Evolutionary conservation across 148 eudicot genomes (phyloP).

Genomic region (Talinum fruticosum): DNA sequence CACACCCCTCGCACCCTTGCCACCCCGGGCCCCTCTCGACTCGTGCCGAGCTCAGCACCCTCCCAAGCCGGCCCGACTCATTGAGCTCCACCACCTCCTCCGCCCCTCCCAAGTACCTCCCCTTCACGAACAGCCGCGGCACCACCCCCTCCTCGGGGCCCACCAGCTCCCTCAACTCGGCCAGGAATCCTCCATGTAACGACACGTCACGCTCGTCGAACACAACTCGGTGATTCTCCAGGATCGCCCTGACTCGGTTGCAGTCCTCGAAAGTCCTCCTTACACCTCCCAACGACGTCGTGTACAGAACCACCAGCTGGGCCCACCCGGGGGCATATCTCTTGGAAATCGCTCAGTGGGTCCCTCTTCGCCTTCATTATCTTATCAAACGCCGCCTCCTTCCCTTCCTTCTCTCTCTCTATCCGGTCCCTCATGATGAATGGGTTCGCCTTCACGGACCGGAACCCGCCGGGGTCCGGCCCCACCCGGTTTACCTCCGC

Average conservation of each 20-base stretch:
- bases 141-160: conserved; percentile 39
- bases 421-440: conserved; percentile 57
- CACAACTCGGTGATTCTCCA: conserved; percentile 65
- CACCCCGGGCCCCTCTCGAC: conserved; percentile 82
- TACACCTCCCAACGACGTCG: conserved; percentile 86
- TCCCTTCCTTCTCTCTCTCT: conserved; percentile 78
- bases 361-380: conserved; percentile 45
- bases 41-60: conserved; percentile 57
- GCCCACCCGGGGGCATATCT: conserved; percentile 74
- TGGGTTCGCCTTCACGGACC: conserved; percentile 66
- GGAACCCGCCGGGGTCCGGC: conserved; percentile 19
- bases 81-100: conserved; percentile 80
- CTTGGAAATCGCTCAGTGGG: conserved; percentile 62
- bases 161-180: conserved; percentile 58
- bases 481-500: conserved; percentile 19
- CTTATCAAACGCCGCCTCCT: conserved; percentile 35
- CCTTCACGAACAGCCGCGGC: conserved; percentile 83
- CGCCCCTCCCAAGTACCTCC: conserved; percentile 78
- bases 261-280: conserved; percentile 82
- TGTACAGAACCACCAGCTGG: conserved; percentile 62
- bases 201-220: conserved; percentile 91
- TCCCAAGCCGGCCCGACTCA: conserved; percentile 67
- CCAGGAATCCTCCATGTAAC: conserved; percentile 55
- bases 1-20: conserved; percentile 78
- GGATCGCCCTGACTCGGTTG: conserved; percentile 55